A percentile compares a stretch with the other conserved stretches of the same genome.
phyloP scores from a whole-genome alignment of 352 stramenopile species.

The Globisporangium nodosum region DNA sequence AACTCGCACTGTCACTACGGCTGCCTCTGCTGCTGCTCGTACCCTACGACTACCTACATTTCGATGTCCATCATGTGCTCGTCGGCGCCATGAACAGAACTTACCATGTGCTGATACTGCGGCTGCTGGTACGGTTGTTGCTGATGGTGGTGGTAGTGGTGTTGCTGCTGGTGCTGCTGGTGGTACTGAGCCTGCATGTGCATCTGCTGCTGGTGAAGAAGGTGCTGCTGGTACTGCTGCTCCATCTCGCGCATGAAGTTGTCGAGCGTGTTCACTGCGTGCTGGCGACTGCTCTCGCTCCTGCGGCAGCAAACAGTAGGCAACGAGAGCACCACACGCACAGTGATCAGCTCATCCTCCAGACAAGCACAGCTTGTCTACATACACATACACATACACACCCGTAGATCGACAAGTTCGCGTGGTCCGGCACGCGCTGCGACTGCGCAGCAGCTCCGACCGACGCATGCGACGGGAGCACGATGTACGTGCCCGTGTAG shows the following conservation, averaged over 20 bases:
- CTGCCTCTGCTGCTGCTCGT: not conserved
- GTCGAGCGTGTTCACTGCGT: conserved; percentile 55
- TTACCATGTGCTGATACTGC: conserved; percentile 3
- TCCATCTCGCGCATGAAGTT: conserved; percentile 58
- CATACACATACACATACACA: conserved; percentile 11
- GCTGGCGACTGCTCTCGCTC: conserved; percentile 35
- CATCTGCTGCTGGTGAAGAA: conserved; percentile 24
- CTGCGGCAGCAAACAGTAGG: conserved; percentile 8
- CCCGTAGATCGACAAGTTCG: conserved; percentile 75
- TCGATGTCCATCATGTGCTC: conserved; percentile 66
- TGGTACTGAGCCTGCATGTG: conserved; percentile 7
- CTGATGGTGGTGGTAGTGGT: conserved; percentile 5
- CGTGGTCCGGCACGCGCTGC: conserved; percentile 16
- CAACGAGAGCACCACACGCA: not conserved
- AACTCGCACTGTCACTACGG: not conserved
- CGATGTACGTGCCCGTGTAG: conserved; percentile 73
- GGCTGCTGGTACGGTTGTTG: conserved; percentile 14
- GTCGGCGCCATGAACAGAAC: conserved; percentile 16
- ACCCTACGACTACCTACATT: conserved; percentile 15
- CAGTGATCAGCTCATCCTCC: too few relatives aligned
- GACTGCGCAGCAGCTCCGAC: conserved; percentile 4
- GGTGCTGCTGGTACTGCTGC: conserved; percentile 33
- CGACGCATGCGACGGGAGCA: conserved; percentile 37
- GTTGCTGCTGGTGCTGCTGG: conserved; percentile 18
- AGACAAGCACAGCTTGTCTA: too few relatives aligned